Conservation (phyloP, 2,329 filamentous ascomycete species). For the Onygenales sp. region DNA sequence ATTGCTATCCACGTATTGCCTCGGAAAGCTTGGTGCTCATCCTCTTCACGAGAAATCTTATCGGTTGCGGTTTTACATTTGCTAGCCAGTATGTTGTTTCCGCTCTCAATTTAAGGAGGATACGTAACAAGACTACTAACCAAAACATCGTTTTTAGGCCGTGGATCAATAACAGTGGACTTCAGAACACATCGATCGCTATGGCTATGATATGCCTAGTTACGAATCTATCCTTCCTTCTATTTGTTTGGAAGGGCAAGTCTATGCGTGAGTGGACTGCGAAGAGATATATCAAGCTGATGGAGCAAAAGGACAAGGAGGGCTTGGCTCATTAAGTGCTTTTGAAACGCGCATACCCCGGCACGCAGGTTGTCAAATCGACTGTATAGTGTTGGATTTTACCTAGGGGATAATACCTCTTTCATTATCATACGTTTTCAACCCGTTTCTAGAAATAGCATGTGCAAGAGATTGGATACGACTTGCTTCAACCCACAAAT, state of each 20-base stretch:
- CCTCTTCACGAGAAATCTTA: slow-evolving; percentile 31
- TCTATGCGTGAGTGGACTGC: slow-evolving; percentile 10
- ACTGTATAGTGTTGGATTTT: too few species aligned
- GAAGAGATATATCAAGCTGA: slow-evolving; percentile 5
- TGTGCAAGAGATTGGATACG: not conserved
- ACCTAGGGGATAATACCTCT: too few species aligned
- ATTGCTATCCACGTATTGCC: slow-evolving; percentile 19
- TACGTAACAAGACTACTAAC: slow-evolving; percentile 1
- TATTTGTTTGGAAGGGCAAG: slow-evolving; percentile 11
- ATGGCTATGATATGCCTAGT: slow-evolving; percentile 19
- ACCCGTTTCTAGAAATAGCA: not conserved
- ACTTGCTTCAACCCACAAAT: not conserved
- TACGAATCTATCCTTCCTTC: slow-evolving; percentile 9
- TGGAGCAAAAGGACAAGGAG: slow-evolving; percentile 6
- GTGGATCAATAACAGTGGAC: slow-evolving; percentile 23
- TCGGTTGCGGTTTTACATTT: slow-evolving; percentile 23
- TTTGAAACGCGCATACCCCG: too few species aligned
- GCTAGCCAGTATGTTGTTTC: slow-evolving; percentile 19
- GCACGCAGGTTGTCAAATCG: too few species aligned
- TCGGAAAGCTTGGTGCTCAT: slow-evolving; percentile 23
- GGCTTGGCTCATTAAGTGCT: not conserved
- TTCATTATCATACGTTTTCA: too few species aligned
- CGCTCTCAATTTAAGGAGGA: not conserved
- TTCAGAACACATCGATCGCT: slow-evolving; percentile 25
- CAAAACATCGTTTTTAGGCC: slow-evolving; percentile 11